These are phyloP conservation scores for Carallia pectinifolia DNA, from an alignment of 345 rosid species.

Conservation along the genomic window DNA sequence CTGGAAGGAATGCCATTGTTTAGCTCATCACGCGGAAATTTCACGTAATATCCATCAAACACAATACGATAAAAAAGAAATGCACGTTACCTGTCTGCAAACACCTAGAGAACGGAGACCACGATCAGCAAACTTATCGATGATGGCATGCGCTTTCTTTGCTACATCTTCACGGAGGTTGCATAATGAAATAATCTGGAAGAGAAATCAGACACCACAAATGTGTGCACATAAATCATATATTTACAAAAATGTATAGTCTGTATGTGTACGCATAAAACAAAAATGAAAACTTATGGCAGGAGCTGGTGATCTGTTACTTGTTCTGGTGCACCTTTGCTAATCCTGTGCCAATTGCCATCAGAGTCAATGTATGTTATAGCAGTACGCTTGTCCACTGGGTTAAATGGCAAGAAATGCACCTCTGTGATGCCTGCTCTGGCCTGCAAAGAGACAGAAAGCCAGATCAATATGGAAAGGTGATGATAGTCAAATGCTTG, in stretches of 20 bases:
- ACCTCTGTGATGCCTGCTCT: constrained; percentile 70
- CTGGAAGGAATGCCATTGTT: constrained; percentile 29
- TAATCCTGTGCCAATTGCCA: constrained; percentile 73
- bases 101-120: constrained; percentile 81
- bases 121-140: constrained; percentile 84
- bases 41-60: background rate
- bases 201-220: background rate
- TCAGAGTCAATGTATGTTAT: constrained; percentile 64
- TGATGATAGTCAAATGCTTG: background rate
- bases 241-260: background rate
- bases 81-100: constrained; percentile 52
- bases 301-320: constrained; percentile 23
- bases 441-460: constrained; percentile 37
- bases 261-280: background rate
- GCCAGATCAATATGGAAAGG: background rate
- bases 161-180: constrained; percentile 56
- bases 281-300: background rate
- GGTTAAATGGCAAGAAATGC: constrained; percentile 84
- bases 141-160: constrained; percentile 70
- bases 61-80: background rate
- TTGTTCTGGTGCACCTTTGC: constrained; percentile 92
- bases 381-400: constrained; percentile 87
- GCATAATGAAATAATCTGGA: constrained; percentile 68
- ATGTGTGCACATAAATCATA: background rate
- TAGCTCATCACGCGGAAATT: background rate